Conservation (phyloP, 352 stramenopile species). For the Phytophthora europaea region DNA sequence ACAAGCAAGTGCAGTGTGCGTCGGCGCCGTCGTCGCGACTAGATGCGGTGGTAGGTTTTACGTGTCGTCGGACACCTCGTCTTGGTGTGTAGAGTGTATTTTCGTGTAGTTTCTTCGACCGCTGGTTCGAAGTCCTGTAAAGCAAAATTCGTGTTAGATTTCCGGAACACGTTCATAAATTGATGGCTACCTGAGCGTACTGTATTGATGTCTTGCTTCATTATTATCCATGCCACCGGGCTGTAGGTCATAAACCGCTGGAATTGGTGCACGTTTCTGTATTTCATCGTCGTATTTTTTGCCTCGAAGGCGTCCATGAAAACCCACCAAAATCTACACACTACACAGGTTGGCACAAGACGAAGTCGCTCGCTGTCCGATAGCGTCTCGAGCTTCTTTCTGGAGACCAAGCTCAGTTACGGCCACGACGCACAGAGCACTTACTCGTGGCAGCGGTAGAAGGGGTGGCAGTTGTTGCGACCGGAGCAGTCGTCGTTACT, state of each 20-base stretch:
- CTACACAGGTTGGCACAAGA: conserved; percentile 11
- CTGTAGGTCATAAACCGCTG: not conserved
- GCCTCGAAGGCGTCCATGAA: not conserved
- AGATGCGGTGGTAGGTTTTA: conserved; percentile 19
- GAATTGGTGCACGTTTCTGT: not conserved
- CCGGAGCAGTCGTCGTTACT: not conserved
- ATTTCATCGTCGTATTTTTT: conserved; percentile 15
- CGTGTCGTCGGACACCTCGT: conserved; percentile 7
- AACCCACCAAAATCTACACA: conserved; percentile 32
- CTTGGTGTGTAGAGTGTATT: conserved; percentile 13
- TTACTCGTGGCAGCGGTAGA: conserved; percentile 16
- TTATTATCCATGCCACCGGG: not conserved
- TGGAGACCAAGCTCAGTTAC: conserved; percentile 1
- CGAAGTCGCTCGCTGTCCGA: not conserved
- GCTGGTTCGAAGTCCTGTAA: conserved; percentile 18
- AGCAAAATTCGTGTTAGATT: conserved; percentile 24
- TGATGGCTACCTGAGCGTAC: conserved; percentile 3
- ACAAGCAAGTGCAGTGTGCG: conserved; percentile 36
- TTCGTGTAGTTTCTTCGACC: conserved; percentile 12
- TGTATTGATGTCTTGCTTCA: too few relatives aligned
- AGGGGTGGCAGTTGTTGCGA: conserved; percentile 2
- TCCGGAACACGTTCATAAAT: conserved; percentile 29
- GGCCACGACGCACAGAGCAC: conserved; percentile 20
- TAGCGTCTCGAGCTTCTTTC: not conserved
- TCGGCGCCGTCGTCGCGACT: conserved; percentile 34